Percentiles rank a stretch among this genome's conserved stretches.
phyloP scores from a whole-genome alignment of 2,329 filamentous ascomycete species.

The Arthrobotrys iridis region DNA sequence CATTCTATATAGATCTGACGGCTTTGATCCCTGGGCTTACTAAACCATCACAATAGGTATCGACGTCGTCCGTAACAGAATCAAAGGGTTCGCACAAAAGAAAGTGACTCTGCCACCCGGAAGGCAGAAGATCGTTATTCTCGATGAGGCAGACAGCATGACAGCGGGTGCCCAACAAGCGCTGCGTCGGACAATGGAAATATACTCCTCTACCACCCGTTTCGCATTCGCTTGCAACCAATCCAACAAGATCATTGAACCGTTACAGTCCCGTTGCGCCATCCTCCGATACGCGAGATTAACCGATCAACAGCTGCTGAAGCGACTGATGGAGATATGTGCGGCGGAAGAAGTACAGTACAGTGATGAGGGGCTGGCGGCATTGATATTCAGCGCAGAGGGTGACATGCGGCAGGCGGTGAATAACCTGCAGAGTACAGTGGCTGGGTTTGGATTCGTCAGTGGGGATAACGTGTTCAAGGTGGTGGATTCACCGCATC shows the following conservation, averaged over 20 bases:
- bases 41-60: conserved; percentile 73
- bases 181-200: conserved; percentile 95
- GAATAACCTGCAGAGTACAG: conserved; percentile 95
- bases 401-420: conserved; percentile 99
- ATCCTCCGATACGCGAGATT: conserved; percentile 93
- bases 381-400: conserved; percentile 96
- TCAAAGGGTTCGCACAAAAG: conserved; percentile 98
- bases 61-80: conserved; percentile 94
- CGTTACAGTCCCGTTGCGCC: conserved; percentile 94
- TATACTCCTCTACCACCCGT: conserved; percentile 93
- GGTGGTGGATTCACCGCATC: conserved; percentile 95
- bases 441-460: conserved; percentile 94
- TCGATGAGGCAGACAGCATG: conserved; percentile 99
- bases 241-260: conserved; percentile 99
- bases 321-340: conserved; percentile 89
- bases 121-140: conserved; percentile 93
- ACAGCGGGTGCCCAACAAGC: conserved; percentile 96
- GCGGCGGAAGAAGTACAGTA: conserved; percentile 90
- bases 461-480: conserved; percentile 97
- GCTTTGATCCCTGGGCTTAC: background rate
- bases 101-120: conserved; percentile 94
- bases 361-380: conserved; percentile 91
- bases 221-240: conserved; percentile 99
- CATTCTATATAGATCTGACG: conserved; percentile 64
- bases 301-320: conserved; percentile 91